Base-by-base conservation (phyloP, 192 early-diverging fungal species). In the Kickxella alabastrina region DNA sequence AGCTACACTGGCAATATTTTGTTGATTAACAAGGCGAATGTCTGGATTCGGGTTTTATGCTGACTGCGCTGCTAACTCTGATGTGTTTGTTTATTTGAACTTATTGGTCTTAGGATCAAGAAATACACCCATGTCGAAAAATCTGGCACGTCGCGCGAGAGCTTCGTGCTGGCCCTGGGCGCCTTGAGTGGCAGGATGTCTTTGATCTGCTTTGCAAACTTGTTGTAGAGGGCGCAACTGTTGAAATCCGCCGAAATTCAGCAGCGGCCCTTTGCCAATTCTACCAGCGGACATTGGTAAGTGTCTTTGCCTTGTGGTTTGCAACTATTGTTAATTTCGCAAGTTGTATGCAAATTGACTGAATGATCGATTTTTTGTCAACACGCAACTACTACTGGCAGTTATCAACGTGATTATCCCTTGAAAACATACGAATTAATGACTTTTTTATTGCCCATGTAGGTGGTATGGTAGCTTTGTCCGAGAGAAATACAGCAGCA, bases 161-260 rank as follows among this genome's bases (percentile, higher is more conserved):
- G 60, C 27, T 75, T 68, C 68, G 65, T 68, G 19, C 25, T 68
- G 10, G 71, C 71, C 10, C 23, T 75, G 45, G 60, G 71, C 9
- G 71, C 60, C 3, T 54, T 75, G 32, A 3, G 31, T 9, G 49
- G 31, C 59, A 32, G 9, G 26, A 37, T 7, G 55, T 54, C 12
- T 46, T 55, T 19, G 58, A 63, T 15, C 28, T 57, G 8, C 40
- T 68, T 51, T 62, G 61, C 45, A 29, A 39, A 13, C 32, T 59
- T 17, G 25, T 61, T 41, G 40, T 43, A 1, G 44, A 48, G 2
- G 64, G 58, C 28, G 36, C 27, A 8, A 62, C 62, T 0, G 62
- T 76, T 10, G 73, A 76, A 21, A 61, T 70, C 24, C 66, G 68
- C 26, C 62, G 59, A 13, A 62, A 70, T 24, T 62, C 67, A 15